Evolutionary conservation across 1,139 yeast genomes (phyloP).

Genomic region (Geotrichum histeridarum): DNA sequence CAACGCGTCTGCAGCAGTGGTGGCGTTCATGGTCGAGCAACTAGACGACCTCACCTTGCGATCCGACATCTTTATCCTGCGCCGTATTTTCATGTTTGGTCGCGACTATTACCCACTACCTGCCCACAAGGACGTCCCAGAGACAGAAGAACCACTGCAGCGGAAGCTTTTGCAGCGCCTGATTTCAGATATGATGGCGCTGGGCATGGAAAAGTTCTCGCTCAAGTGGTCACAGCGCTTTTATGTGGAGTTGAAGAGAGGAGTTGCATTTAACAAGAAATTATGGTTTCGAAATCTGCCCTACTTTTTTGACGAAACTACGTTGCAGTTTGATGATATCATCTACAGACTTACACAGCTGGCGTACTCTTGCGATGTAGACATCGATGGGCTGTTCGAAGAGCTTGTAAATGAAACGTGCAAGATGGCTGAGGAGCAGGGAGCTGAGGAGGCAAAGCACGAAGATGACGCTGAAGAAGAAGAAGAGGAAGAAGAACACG

Average conservation of each 20-base stretch:
- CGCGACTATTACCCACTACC: slow-evolving; percentile 56
- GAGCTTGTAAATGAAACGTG: slow-evolving; percentile 25
- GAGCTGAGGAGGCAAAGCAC: slow-evolving; percentile 3
- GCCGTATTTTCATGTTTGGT: slow-evolving; percentile 59
- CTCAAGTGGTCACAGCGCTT: slow-evolving; percentile 35
- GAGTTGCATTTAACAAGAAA: slow-evolving; percentile 22
- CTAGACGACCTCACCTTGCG: slow-evolving; percentile 33
- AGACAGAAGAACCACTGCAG: slow-evolving; percentile 35
- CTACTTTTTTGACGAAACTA: slow-evolving; percentile 26
- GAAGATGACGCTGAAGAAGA: slow-evolving; percentile 9
- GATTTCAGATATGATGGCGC: slow-evolving; percentile 45
- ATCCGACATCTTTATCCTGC: slow-evolving; percentile 46
- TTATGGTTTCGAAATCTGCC: slow-evolving; percentile 21
- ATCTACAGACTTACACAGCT: slow-evolving; percentile 50
- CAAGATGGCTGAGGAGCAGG: slow-evolving; percentile 4
- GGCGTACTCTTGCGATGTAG: slow-evolving; percentile 59
- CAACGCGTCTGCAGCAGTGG: slow-evolving; percentile 54
- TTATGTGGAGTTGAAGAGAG: slow-evolving; percentile 31
- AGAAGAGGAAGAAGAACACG: slow-evolving; percentile 16
- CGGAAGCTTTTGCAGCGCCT: slow-evolving; percentile 43
- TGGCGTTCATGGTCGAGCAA: slow-evolving; percentile 48
- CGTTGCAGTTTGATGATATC: slow-evolving; percentile 34
- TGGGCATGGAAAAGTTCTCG: slow-evolving; percentile 36
- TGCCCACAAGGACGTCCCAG: slow-evolving; percentile 37
- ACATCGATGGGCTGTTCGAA: slow-evolving; percentile 43